Evolutionary conservation across 805 yeast species (phyloP), one percentile per base, ranked within the genome.

Genomic region (Kuraishia ogatae): DNA sequence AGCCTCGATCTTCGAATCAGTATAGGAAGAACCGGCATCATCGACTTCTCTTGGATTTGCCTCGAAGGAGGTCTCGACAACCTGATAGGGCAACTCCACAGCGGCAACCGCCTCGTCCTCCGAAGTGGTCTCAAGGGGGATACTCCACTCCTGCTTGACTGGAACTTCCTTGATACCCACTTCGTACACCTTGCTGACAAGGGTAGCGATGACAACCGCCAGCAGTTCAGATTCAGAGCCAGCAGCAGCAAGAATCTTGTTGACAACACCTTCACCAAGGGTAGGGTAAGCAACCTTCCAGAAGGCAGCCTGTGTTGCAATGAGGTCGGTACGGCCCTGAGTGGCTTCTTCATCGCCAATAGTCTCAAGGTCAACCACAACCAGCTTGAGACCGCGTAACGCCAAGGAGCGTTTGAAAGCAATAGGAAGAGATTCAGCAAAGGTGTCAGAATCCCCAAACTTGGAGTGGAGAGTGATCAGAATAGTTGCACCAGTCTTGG

Each of bases 201-300:
- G 78, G 56, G 82, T 81, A 56, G 85, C 83, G 65, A 86, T 75
- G 51, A 84, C 89, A 39, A 86, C 82, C 39, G 87, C 88, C 60
- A 90, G 77, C 57, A 86, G 73, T 72, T 91, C 97, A 57, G 89
- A 87, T 59, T 85, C 90, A 53, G 86, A 79, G 53, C 96, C 94
- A 58, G 87, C 86, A 17, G 94, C 84, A 66, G 85, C 89, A 70
- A 86, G 82, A 62, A 90, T 81, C 67, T 85, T 85, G 69, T 89
- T 83, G 57, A 88, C 90, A 60, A 87, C 77, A 52, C 84, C 85
- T 51, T 67, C 68, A 39, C 78, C 79, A 50, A 83, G 75, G 47
- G 77, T 78, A 17, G 90, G 88, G 59, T 78, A 81, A 7, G 87
- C 80, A 49, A 78, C 73, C 57, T 79, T 78, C 96, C 96, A 90